Evolutionary conservation across 805 yeast species (phyloP).

Genomic region (Ogataea sp.): DNA sequence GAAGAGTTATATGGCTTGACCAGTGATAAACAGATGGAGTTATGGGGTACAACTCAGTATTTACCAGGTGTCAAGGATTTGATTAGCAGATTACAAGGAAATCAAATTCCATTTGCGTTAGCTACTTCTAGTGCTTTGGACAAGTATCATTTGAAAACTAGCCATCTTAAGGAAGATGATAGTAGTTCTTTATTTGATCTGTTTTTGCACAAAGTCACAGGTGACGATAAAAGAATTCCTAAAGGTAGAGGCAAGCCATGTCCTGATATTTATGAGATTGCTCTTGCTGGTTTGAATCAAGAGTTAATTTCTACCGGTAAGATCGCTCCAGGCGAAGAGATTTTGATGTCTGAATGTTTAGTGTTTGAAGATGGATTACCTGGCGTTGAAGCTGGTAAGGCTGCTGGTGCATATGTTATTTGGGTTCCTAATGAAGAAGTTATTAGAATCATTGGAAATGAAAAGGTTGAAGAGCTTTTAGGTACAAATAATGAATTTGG

Average conservation of each 20-base stretch:
- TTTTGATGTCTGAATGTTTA: slow-evolving; percentile 69
- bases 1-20: slow-evolving; percentile 54
- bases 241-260: slow-evolving; percentile 86
- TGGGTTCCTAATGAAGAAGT: slow-evolving; percentile 93
- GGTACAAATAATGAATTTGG: slow-evolving; percentile 40
- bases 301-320: slow-evolving; percentile 31
- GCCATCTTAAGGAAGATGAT: slow-evolving; percentile 36
- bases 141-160: slow-evolving; percentile 67
- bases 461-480: slow-evolving; percentile 35
- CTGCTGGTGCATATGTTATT: slow-evolving; percentile 78
- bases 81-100: slow-evolving; percentile 40
- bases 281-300: slow-evolving; percentile 60
- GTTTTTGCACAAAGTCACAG: slow-evolving; percentile 62
- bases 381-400: slow-evolving; percentile 78
- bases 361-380: slow-evolving; percentile 95
- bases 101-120: slow-evolving; percentile 70
- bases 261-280: slow-evolving; percentile 88
- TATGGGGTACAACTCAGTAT: slow-evolving; percentile 59
- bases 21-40: slow-evolving; percentile 39
- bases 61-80: slow-evolving; percentile 84
- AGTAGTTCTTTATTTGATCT: slow-evolving; percentile 55
- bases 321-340: slow-evolving; percentile 20
- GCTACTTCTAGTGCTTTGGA: slow-evolving; percentile 74
- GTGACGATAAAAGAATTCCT: slow-evolving; percentile 81
- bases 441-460: slow-evolving; percentile 40